Conservation (phyloP, 2,329 filamentous ascomycete genomes). For the Microdochium paspali region DNA sequence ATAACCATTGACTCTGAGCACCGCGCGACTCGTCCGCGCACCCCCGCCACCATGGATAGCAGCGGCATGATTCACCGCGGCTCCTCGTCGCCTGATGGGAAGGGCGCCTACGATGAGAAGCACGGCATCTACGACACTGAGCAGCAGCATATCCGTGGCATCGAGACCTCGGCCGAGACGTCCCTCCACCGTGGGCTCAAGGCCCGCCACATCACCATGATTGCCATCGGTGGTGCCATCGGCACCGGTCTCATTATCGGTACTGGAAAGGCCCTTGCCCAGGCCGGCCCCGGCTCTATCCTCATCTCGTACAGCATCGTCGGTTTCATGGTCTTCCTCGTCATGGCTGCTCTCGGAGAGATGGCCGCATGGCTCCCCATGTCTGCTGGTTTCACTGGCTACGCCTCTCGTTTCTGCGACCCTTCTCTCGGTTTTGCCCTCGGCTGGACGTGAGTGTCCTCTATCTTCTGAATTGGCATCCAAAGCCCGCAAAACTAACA, state of each 20-base stretch:
- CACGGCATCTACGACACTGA: constrained; percentile 8
- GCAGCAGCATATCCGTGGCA: constrained; percentile 28
- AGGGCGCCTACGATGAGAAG: not conserved
- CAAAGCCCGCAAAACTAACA: too few relatives aligned
- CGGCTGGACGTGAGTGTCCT: constrained; percentile 52
- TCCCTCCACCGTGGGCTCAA: constrained; percentile 42
- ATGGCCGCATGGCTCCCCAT: constrained; percentile 80
- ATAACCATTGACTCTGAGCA: not conserved
- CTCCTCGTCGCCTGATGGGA: constrained; percentile 15
- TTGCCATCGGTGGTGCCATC: constrained; percentile 66
- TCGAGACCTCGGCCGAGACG: constrained; percentile 39
- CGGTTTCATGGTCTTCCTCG: constrained; percentile 65
- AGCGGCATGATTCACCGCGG: constrained; percentile 16
- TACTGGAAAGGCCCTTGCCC: constrained; percentile 44
- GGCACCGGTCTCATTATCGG: constrained; percentile 69
- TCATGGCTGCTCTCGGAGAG: constrained; percentile 75
- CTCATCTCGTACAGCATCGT: constrained; percentile 63
- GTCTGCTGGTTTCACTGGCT: constrained; percentile 71
- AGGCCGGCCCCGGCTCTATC: constrained; percentile 53
- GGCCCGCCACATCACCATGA: constrained; percentile 47
- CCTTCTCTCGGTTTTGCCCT: constrained; percentile 73
- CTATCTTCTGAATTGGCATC: too few relatives aligned
- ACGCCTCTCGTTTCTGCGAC: constrained; percentile 70
- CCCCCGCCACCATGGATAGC: constrained; percentile 11
- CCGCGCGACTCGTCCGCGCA: not conserved